A percentile compares a stretch with the other conserved stretches of the same genome.
Evolutionary conservation across 441 rosid species (phyloP).

Genomic region (Brassica hybrid): DNA sequence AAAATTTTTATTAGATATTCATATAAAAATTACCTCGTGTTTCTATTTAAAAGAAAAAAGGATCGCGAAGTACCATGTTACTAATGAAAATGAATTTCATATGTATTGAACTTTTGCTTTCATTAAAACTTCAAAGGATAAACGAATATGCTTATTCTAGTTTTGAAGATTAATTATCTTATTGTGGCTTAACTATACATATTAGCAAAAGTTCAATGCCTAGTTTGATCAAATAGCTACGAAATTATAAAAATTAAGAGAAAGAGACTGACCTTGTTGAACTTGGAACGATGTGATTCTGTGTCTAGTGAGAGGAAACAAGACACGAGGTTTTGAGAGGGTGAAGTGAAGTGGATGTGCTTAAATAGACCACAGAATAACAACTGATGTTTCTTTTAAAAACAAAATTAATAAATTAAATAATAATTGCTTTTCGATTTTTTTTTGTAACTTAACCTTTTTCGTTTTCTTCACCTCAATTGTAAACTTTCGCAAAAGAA

Average conservation of each 20-base stretch:
- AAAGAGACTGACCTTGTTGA: slow-evolving; percentile 42
- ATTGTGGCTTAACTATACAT: not conserved
- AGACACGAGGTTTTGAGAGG: slow-evolving; percentile 42
- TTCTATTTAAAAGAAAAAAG: not conserved
- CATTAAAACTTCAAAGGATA: not conserved
- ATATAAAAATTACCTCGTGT: not conserved
- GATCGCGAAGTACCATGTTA: slow-evolving; percentile 5
- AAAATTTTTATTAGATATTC: not conserved
- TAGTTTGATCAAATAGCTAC: slow-evolving; percentile 3
- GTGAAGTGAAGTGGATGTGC: slow-evolving; percentile 38
- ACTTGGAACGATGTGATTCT: slow-evolving; percentile 22
- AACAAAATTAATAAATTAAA: not conserved
- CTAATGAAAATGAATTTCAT: slow-evolving; percentile 12
- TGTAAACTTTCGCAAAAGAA: slow-evolving; percentile 62
- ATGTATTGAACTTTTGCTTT: slow-evolving; percentile 12
- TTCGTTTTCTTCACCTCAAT: slow-evolving; percentile 52
- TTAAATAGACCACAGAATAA: slow-evolving; percentile 61
- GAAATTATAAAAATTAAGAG: not conserved
- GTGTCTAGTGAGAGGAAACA: slow-evolving; percentile 27
- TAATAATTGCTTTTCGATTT: slow-evolving; percentile 11
- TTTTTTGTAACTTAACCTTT: slow-evolving; percentile 20
- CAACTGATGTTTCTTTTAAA: slow-evolving; percentile 44
- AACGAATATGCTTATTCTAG: not conserved
- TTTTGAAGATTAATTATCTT: not conserved
- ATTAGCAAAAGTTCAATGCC: not conserved